These are phyloP conservation scores for Tolypocladium cylindrosporum DNA, from an alignment of 2,329 filamentous ascomycete genomes.

Conservation along the genomic window DNA sequence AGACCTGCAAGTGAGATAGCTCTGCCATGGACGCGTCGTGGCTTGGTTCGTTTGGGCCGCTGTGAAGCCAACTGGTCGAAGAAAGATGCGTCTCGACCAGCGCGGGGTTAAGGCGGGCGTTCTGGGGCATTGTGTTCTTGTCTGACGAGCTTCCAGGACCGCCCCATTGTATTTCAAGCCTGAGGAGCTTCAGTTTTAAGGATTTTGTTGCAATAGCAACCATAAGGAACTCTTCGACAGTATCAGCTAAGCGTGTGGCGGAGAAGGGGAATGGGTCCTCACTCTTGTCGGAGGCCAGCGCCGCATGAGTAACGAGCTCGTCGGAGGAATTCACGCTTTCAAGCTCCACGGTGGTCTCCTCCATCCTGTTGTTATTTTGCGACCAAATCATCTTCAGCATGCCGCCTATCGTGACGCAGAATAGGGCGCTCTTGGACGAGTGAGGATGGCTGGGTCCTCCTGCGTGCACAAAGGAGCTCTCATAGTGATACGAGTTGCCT, in stretches of 20 bases:
- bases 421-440: slow-evolving; percentile 59
- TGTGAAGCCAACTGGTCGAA: slow-evolving; percentile 46
- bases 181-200: slow-evolving; percentile 64
- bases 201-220: slow-evolving; percentile 60
- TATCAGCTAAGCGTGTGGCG: slow-evolving; percentile 12
- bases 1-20: slow-evolving; percentile 65
- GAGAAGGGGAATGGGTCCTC: slow-evolving; percentile 11
- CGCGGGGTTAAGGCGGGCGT: slow-evolving; percentile 37
- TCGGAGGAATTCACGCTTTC: slow-evolving; percentile 63
- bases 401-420: slow-evolving; percentile 68
- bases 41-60: slow-evolving; percentile 30
- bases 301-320: slow-evolving; percentile 71
- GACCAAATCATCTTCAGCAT: slow-evolving; percentile 68
- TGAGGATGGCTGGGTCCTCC: slow-evolving; percentile 66
- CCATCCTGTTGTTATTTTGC: slow-evolving; percentile 61
- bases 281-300: slow-evolving; percentile 68
- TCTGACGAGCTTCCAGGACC: slow-evolving; percentile 39
- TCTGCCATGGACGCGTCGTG: slow-evolving; percentile 45
- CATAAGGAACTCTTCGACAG: slow-evolving; percentile 39
- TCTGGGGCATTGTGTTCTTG: slow-evolving; percentile 37
- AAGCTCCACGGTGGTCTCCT: slow-evolving; percentile 63
- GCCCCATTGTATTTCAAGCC: slow-evolving; percentile 67
- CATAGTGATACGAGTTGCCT: slow-evolving; percentile 56
- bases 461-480: slow-evolving; percentile 53
- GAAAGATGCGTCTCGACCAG: slow-evolving; percentile 47